These are phyloP conservation scores for Geosmithia morbida DNA, from an alignment of 2,329 filamentous ascomycete species.

Conservation along the genomic window DNA sequence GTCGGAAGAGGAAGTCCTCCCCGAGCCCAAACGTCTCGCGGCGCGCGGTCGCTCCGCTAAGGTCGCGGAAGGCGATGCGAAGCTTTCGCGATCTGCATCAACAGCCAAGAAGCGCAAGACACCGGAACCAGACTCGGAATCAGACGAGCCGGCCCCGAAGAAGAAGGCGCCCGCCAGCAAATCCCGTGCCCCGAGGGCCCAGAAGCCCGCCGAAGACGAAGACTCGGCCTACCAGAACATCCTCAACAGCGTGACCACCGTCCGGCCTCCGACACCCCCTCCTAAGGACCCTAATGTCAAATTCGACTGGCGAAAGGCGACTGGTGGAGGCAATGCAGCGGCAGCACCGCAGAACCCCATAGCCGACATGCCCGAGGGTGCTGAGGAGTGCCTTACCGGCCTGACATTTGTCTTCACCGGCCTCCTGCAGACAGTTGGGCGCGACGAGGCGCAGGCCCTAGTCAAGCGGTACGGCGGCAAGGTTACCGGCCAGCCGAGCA, in stretches of 20 bases:
- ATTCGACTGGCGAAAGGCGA: constrained; percentile 61
- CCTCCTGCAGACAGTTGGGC: constrained; percentile 61
- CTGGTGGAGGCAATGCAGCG: constrained; percentile 44
- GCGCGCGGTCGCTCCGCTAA: constrained; percentile 21
- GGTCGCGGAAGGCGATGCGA: constrained; percentile 13
- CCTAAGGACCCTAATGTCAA: constrained; percentile 55
- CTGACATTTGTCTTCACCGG: constrained; percentile 94
- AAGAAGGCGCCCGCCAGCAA: constrained; percentile 46
- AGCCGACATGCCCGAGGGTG: constrained; percentile 65
- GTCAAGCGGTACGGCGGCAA: constrained; percentile 94
- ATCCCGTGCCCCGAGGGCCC: constrained; percentile 41
- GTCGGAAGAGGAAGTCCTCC: constrained; percentile 54
- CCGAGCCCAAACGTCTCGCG: constrained; percentile 44
- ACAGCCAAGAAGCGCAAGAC: constrained; percentile 43
- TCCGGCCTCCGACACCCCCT: constrained; percentile 74
- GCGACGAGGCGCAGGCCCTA: constrained; percentile 72
- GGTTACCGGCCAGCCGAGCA: constrained; percentile 70
- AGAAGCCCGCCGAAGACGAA: constrained; percentile 53
- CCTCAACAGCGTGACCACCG: constrained; percentile 71
- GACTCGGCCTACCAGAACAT: constrained; percentile 65
- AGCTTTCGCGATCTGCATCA: constrained; percentile 7
- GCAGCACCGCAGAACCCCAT: constrained; percentile 45
- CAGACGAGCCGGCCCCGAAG: constrained; percentile 43
- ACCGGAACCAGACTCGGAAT: constrained; percentile 31
- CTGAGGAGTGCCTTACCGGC: constrained; percentile 79